Base-by-base conservation (phyloP, 1,284 basidiomycete species). In the Pterula multifida region DNA sequence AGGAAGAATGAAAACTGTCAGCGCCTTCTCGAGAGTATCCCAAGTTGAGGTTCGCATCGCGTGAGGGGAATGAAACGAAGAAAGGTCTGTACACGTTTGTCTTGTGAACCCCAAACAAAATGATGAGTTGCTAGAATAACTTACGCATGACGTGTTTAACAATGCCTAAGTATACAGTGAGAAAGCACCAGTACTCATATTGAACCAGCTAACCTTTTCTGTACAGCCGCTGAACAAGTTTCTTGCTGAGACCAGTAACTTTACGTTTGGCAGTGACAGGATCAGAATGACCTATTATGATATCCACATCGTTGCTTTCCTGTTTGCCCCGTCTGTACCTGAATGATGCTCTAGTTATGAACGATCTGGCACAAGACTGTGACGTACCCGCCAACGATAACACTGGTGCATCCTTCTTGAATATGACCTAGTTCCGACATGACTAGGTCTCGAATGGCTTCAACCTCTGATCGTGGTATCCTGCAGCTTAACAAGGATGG, bases 261-360 rank as follows among this genome's bases (percentile, higher is more conserved):
- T 71, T 67, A 3, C 65, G 63, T 3, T 61, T 60, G 32, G 70
- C 72, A 3, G 57, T 61, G 45, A 63, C 55, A 49, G 66, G 58
- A 53, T 81, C 69, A 0, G 73, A 67, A 60, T 88, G 84, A 21
- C 81, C 84, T 56, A 89, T 81, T 3, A 91, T 72, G 50, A 91
- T 81, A 58, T 91, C 88, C 22, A 88, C 77, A 58, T 90, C 88
- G 55, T 81, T 86, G 59, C 80, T 84, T 50, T 75, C 63, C 0
- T 60, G 58, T 61, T 90, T 90, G 3, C 88, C 88, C 50, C 89
- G 67, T 36, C 89, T 73, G 62, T 88, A 86, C 2, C 88, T 88
- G 23, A 47, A 45, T 24, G 23, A 17, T 9, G 6, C 21, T 28
- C 19, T 36, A 11, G 9, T 45, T 45, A 47, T 25, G 28, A 45